Evolutionary conservation across 1,284 basidiomycete species (phyloP), one percentile per base, ranked within the genome.

Genomic region (Lentinula novae-zelandiae): DNA sequence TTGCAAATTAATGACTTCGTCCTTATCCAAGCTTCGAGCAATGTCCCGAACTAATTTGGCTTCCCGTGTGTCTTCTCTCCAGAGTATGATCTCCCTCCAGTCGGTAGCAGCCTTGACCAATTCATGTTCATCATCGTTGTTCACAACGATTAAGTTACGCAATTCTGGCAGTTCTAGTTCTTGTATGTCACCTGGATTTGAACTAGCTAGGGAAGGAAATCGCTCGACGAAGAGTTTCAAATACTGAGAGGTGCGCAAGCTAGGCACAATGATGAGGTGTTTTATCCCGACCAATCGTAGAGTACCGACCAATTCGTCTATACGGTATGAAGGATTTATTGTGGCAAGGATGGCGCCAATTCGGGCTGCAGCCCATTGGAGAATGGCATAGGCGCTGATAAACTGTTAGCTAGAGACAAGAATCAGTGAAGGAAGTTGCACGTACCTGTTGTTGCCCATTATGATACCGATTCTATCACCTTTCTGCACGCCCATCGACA

Each of bases 331-430:
- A 6, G 92, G 92, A 67, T 94, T 94, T 51, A 94, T 77, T 2
- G 91, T 93, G 10, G 91, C 90, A 33, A 93, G 72, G 51, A 93
- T 86, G 6, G 90, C 90, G 20, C 92, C 92, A 53, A 93, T 81
- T 59, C 83, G 83, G 31, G 91, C 89, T 65, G 86, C 89, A 6
- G 92, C 92, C 91, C 92, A 93, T 68, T 94, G 92, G 38, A 93
- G 72, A 72, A 84, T 79, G 1, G 89, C 91, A 70, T 94, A 94
- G 13, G 89, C 80, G 66, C 90, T 93, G 63, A 20, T 51, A 42
- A 8, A 40, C 9, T 40, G 39, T 5, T 27, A 6, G 9, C 27
- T 15, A 33, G 33, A 3, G 31, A 31, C 17, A 20, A 12, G n/a
- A 31, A 3, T 10, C 20, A 12, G 17, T 3, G 15, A 8, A 20